These are phyloP conservation scores for Salix koriyanagi DNA, from an alignment of 345 rosid species.

Conservation along the genomic window DNA sequence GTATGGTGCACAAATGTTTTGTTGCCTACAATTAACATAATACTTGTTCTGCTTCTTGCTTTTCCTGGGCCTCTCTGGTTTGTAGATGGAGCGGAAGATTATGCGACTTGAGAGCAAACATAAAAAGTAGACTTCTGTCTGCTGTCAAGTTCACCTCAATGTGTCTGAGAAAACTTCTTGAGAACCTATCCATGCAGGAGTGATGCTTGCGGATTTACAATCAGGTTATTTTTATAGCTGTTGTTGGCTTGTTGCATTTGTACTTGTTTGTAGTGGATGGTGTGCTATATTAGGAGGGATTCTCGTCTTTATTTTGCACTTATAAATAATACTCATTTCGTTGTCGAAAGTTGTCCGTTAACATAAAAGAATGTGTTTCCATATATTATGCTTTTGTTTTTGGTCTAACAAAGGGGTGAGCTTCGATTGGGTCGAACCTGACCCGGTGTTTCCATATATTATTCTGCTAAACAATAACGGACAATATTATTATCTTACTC, in stretches of 20 bases:
- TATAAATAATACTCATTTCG: background rate
- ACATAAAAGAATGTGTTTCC: background rate
- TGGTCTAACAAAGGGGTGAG: background rate
- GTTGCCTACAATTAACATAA: background rate
- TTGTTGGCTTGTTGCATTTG: background rate
- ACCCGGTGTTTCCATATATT: background rate
- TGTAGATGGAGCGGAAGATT: constrained; percentile 45
- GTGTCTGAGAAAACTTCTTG: background rate
- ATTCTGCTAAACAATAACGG: background rate
- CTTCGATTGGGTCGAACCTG: background rate
- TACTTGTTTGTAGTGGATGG: background rate
- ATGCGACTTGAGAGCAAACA: constrained; percentile 31
- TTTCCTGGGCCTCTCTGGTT: background rate
- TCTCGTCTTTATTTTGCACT: background rate
- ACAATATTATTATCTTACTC: background rate
- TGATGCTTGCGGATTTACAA: background rate
- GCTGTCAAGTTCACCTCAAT: background rate
- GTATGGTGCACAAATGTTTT: background rate
- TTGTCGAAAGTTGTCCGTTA: background rate
- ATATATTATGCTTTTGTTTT: background rate
- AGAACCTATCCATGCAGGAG: background rate
- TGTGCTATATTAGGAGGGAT: background rate
- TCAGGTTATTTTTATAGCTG: background rate
- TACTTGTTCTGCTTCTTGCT: background rate
- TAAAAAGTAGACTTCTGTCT: background rate